Evolutionary conservation across 2,329 filamentous ascomycete genomes (phyloP).

Genomic region (Colletotrichum noveboracense): DNA sequence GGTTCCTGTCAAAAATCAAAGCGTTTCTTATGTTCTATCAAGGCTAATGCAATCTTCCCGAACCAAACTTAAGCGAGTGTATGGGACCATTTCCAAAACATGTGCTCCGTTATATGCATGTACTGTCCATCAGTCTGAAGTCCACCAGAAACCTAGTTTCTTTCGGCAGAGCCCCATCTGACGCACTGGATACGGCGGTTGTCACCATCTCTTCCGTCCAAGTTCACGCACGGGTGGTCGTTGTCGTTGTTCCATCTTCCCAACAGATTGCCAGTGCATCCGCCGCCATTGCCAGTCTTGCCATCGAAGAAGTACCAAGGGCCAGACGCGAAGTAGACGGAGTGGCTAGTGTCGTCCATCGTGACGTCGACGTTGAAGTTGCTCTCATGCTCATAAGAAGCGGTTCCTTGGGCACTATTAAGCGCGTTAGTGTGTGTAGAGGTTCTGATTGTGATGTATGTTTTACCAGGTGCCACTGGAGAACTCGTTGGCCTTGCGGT

Average conservation of each 20-base stretch:
- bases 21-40: neutral
- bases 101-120: neutral
- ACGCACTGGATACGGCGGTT: neutral
- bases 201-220: neutral
- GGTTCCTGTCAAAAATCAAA: neutral
- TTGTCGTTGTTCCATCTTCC: neutral
- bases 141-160: neutral
- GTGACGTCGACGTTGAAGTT: slow-evolving; percentile 9
- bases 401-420: neutral
- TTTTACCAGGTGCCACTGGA: neutral
- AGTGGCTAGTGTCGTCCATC: slow-evolving; percentile 5
- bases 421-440: neutral
- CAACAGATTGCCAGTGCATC: neutral
- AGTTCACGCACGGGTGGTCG: neutral
- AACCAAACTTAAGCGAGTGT: neutral
- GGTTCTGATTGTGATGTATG: too few species aligned
- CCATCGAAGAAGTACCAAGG: neutral
- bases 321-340: slow-evolving; percentile 7
- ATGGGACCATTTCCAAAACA: too few species aligned
- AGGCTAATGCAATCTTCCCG: neutral
- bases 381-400: slow-evolving; percentile 1
- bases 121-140: neutral
- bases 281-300: neutral
- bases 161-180: neutral
- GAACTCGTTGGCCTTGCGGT: neutral